Percentiles rank a stretch among this genome's conserved stretches.
Conservation (phyloP, 805 yeast genomes). For the Ogataea paradorogensis region DNA sequence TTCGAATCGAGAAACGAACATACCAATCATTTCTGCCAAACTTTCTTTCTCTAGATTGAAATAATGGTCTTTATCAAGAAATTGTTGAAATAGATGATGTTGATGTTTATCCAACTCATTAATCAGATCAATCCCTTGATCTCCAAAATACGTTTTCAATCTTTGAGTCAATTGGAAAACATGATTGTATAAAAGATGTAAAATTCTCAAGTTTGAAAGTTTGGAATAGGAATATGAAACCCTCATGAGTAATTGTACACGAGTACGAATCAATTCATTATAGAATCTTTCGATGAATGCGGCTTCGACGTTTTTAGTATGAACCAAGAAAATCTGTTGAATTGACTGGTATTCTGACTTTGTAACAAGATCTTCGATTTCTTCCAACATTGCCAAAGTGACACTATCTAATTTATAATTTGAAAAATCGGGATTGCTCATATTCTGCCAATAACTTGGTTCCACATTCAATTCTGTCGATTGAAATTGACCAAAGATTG, state of each 20-base stretch:
- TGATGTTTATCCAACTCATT: constrained; percentile 64
- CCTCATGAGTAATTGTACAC: constrained; percentile 55
- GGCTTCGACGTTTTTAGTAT: constrained; percentile 61
- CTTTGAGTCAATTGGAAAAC: constrained; percentile 61
- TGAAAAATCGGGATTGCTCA: constrained; percentile 58
- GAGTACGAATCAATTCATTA: constrained; percentile 63
- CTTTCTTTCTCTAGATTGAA: constrained; percentile 69
- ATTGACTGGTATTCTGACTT: constrained; percentile 69
- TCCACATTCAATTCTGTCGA: constrained; percentile 26
- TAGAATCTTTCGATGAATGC: constrained; percentile 72
- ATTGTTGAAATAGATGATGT: constrained; percentile 71
- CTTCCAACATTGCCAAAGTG: constrained; percentile 52
- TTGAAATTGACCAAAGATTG: constrained; percentile 54
- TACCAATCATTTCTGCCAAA: constrained; percentile 52
- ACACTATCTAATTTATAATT: constrained; percentile 48
- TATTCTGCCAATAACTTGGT: constrained; percentile 50
- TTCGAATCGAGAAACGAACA: constrained; percentile 45
- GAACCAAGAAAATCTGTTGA: constrained; percentile 57
- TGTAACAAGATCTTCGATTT: constrained; percentile 55
- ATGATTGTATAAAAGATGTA: constrained; percentile 62
- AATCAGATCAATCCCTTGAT: constrained; percentile 44
- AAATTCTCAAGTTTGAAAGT: constrained; percentile 70
- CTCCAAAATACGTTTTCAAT: constrained; percentile 56
- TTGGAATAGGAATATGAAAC: constrained; percentile 61
- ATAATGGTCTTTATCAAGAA: constrained; percentile 62